Evolutionary conservation across 495 filamentous ascomycete genomes (phyloP).

Genomic region (Aspergillus heteromorphus): DNA sequence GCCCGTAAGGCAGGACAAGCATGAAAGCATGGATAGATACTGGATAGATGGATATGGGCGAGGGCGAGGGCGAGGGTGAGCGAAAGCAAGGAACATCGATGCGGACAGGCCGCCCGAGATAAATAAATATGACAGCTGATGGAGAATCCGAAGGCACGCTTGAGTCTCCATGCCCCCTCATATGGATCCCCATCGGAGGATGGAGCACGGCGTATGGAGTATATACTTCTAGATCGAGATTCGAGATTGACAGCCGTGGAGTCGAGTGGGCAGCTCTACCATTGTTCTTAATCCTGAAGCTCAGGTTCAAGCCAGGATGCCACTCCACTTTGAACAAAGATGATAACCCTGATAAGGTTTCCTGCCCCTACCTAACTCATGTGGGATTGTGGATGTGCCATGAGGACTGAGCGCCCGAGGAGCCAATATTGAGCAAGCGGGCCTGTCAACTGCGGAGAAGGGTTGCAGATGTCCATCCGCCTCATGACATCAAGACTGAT

Average conservation of each 20-base stretch:
- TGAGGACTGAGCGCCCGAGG: conserved; percentile 19
- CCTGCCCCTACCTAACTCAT: conserved; percentile 13
- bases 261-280: conserved; percentile 19
- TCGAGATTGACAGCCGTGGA: conserved; percentile 16
- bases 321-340: conserved; percentile 19
- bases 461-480: conserved; percentile 16
- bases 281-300: conserved; percentile 13
- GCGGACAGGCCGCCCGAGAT: background rate
- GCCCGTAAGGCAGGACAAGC: background rate
- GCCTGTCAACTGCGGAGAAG: conserved; percentile 25
- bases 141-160: background rate
- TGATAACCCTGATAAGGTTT: conserved; percentile 25
- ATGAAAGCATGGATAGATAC: too few relatives aligned
- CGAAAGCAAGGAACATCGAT: background rate
- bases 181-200: background rate
- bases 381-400: conserved; percentile 28
- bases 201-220: conserved; percentile 1
- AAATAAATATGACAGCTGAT: background rate
- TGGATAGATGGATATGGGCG: too few relatives aligned
- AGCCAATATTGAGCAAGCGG: conserved; percentile 20
- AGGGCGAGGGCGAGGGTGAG: background rate
- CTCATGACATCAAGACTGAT: conserved; percentile 7
- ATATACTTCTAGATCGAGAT: conserved; percentile 5
- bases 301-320: conserved; percentile 13
- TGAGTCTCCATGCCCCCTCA: background rate